Evolutionary conservation across 352 stramenopile species (phyloP).

Genomic region (Globisporangium ultimum): DNA sequence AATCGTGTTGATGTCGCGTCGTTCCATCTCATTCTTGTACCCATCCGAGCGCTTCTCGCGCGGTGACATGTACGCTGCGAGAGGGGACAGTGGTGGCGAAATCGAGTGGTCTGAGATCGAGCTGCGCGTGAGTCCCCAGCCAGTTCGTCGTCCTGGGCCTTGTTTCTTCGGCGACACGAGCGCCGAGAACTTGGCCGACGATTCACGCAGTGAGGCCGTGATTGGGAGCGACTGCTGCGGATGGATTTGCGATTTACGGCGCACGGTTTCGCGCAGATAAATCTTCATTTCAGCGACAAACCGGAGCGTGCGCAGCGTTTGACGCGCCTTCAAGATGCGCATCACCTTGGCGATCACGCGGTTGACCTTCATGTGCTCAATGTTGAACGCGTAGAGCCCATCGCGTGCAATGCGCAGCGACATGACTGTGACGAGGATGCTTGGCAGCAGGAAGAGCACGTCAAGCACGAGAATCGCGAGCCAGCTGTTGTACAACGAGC

Average conservation of each 20-base stretch:
- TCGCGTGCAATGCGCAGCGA: slow-evolving; percentile 64
- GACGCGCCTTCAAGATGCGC: slow-evolving; percentile 54
- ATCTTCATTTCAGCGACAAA: slow-evolving; percentile 83
- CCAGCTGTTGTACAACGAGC: slow-evolving; percentile 13
- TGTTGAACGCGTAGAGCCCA: slow-evolving; percentile 67
- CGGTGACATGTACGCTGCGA: slow-evolving; percentile 40
- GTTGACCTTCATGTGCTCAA: slow-evolving; percentile 70
- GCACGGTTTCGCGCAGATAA: slow-evolving; percentile 55
- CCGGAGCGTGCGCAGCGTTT: slow-evolving; percentile 68
- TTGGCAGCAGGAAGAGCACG: slow-evolving; percentile 49
- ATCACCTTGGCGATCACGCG: slow-evolving; percentile 66
- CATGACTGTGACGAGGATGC: slow-evolving; percentile 55
- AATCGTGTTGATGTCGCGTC: slow-evolving; percentile 68
- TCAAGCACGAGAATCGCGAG: slow-evolving; percentile 27
- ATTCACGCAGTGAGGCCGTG: slow-evolving; percentile 31
- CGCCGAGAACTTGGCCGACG: slow-evolving; percentile 27
- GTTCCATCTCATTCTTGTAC: slow-evolving; percentile 59
- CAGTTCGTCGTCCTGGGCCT: slow-evolving; percentile 9
- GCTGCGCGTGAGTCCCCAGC: slow-evolving; percentile 14
- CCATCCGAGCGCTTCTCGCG: slow-evolving; percentile 48
- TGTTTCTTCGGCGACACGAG: slow-evolving; percentile 14
- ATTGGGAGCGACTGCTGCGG: slow-evolving; percentile 19
- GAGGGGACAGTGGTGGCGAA: slow-evolving; percentile 43
- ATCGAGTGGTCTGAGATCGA: not conserved
- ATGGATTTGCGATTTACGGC: slow-evolving; percentile 13